Conservation (phyloP, 768 basidiomycete species). For the Trametes villosa region DNA sequence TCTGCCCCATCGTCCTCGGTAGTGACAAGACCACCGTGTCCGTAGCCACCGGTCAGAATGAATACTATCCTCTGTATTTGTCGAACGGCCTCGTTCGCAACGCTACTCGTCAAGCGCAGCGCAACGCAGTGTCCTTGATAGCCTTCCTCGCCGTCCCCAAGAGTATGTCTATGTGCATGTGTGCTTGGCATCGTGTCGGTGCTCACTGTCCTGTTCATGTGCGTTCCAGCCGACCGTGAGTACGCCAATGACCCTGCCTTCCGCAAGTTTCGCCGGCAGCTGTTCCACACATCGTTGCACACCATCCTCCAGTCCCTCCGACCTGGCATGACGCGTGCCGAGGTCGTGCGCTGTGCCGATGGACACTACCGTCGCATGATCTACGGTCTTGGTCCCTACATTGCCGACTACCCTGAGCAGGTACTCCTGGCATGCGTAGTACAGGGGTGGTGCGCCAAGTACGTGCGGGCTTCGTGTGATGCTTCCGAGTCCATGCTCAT, state of each 20-base stretch:
- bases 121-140: slow-evolving; percentile 19
- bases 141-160: slow-evolving; percentile 39
- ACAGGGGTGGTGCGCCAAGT: slow-evolving; percentile 30
- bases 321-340: background rate
- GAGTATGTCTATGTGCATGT: slow-evolving; percentile 26
- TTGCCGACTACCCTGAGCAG: slow-evolving; percentile 41
- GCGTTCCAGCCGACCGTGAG: background rate
- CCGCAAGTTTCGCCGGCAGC: slow-evolving; percentile 4
- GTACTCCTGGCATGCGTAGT: slow-evolving; percentile 26
- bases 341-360: slow-evolving; percentile 29
- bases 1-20: background rate
- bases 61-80: slow-evolving; percentile 35
- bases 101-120: slow-evolving; percentile 24
- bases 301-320: background rate
- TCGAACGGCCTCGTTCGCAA: slow-evolving; percentile 32
- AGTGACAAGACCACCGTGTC: slow-evolving; percentile 29
- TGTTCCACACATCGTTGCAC: background rate
- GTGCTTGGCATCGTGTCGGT: background rate
- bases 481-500: background rate
- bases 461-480: background rate
- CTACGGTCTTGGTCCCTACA: slow-evolving; percentile 37
- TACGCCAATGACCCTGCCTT: background rate
- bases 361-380: slow-evolving; percentile 32
- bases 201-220: background rate
- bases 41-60: slow-evolving; percentile 29